A percentile compares a stretch with the other conserved stretches of the same genome.
Conservation (phyloP, 1,284 basidiomycete genomes). For the Rhodotorula sp. region DNA sequence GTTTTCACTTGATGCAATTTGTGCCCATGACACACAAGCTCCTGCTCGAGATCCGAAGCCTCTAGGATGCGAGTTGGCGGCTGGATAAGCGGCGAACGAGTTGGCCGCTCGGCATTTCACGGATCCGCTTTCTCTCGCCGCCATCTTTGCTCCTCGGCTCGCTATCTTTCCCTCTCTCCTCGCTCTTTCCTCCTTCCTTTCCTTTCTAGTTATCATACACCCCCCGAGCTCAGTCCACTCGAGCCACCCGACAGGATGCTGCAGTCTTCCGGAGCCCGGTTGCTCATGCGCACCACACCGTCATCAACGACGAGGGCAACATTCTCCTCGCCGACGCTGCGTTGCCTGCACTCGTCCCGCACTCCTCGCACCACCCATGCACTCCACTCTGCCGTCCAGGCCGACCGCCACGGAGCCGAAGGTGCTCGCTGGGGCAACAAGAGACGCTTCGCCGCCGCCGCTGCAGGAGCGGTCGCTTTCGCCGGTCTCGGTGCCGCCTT, state of each 20-base stretch:
- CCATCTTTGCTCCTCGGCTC: background rate
- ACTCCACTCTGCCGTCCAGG: background rate
- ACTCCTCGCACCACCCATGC: slow-evolving; percentile 8
- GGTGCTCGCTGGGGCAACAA: background rate
- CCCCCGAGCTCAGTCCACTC: background rate
- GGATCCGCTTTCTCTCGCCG: background rate
- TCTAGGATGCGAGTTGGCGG: no score
- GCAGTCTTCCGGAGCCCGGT: background rate
- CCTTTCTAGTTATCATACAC: background rate
- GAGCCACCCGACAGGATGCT: background rate
- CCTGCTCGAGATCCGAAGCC: no score
- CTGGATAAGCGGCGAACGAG: background rate
- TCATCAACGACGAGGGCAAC: background rate
- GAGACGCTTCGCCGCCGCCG: background rate
- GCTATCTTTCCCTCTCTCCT: background rate
- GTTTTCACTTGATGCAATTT: no score
- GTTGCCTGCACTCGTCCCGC: slow-evolving; percentile 11
- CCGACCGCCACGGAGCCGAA: background rate
- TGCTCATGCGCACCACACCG: slow-evolving; percentile 2
- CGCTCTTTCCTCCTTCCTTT: background rate
- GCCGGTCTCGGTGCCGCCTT: slow-evolving; percentile 7
- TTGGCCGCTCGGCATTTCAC: no score
- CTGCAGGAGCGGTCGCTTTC: slow-evolving; percentile 7
- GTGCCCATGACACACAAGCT: no score
- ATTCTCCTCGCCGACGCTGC: background rate